Evolutionary conservation across 1,139 yeast genomes (phyloP).

Genomic region (Pichia sp.): DNA sequence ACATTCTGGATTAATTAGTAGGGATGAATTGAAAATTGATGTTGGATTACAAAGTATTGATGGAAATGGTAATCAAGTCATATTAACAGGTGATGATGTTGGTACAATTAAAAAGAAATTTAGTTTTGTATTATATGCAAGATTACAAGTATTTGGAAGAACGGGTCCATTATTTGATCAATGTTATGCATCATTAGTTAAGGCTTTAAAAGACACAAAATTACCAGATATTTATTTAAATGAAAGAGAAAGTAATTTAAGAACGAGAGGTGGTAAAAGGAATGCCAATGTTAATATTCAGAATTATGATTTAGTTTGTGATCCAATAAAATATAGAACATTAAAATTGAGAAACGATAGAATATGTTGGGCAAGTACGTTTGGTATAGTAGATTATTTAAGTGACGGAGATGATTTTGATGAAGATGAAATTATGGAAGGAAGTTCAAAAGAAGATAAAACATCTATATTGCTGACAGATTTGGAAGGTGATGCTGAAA

Average conservation of each 20-base stretch:
- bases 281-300: constrained; percentile 18
- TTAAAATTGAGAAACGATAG: constrained; percentile 35
- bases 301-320: constrained; percentile 37
- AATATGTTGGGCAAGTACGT: constrained; percentile 52
- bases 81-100: constrained; percentile 38
- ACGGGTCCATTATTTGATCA: constrained; percentile 78
- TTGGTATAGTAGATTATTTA: constrained; percentile 37
- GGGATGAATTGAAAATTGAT: constrained; percentile 39
- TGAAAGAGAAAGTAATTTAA: constrained; percentile 45
- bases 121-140: constrained; percentile 64
- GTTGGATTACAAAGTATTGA: constrained; percentile 47
- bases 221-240: constrained; percentile 65
- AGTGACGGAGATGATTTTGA: constrained; percentile 27
- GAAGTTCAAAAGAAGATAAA: constrained; percentile 13
- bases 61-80: constrained; percentile 22
- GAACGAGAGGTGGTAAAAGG: constrained; percentile 30
- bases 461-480: constrained; percentile 52
- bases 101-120: constrained; percentile 38
- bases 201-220: constrained; percentile 54
- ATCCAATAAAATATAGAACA: constrained; percentile 30
- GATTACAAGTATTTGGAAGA: constrained; percentile 71
- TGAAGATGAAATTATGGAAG: constrained; percentile 8
- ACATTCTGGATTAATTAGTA: constrained; percentile 48
- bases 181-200: constrained; percentile 63
- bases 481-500: constrained; percentile 78